Evolutionary conservation across 352 stramenopile genomes (phyloP), one percentile per base, ranked within the genome.

Genomic region (Globisporangium iwayamae): DNA sequence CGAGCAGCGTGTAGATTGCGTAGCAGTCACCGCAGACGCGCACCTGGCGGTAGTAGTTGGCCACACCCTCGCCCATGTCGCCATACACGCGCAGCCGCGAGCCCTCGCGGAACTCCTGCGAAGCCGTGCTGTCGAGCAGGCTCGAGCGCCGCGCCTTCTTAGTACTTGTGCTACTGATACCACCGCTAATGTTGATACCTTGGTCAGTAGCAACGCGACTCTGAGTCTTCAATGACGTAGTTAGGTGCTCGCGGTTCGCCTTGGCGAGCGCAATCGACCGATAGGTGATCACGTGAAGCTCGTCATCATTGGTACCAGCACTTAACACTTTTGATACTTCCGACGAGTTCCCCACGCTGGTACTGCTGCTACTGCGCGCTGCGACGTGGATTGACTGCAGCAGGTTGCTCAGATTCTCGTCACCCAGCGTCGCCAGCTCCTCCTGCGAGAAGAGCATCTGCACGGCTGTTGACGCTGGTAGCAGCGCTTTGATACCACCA

Each of bases 1-100:
- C 89, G 20, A 98, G 71, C 46, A 96, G 68, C 30, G 75, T 69
- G 76, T 98, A 97, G 30, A 97, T 79, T 67, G 80, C 78, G 63
- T 86, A 94, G 74, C 92, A 98, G 58, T 89, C 74, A 16, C 36
- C 34, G 59, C 92, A 97, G 10, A 98, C 91, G 16, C 82, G 74
- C 30, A 96, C 83, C 50, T 94, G 79, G 25, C 85, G 78, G 60
- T 97, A 97, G 54, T 89, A 89, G 52, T 89, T 93, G 8, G 84
- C 77, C 2, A 86, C 68, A 22, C 76, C 70, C 13, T 88, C 81
- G 9, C 61, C 56, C 56, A 89, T 66, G 41, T 86, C 78, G 16
- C 78, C 78, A 36, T 78, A 87, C 28, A 87, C 64, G 2, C 79
- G 77, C 6, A 75, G 63, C 8, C 81, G 72, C 1, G 78, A 88